Percentiles rank a stretch among this genome's conserved stretches.
Conservation (phyloP, 2,329 filamentous ascomycete genomes). For the Fusarium sp. region DNA sequence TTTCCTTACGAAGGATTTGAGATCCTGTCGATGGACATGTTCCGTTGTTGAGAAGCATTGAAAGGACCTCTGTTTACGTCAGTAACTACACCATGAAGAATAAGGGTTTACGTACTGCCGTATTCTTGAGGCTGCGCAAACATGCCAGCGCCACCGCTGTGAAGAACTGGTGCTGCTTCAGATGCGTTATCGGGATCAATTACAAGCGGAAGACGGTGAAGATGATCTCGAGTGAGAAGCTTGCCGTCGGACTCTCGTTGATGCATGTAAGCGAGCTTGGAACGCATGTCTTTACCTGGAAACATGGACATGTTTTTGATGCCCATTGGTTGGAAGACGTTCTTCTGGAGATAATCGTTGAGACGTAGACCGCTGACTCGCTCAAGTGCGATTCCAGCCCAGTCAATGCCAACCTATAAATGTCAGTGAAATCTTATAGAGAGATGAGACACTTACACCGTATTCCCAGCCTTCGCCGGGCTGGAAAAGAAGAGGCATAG, state of each 20-base stretch:
- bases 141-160: slow-evolving; percentile 71
- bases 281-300: slow-evolving; percentile 63
- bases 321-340: slow-evolving; percentile 61
- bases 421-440: neutral
- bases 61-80: slow-evolving; percentile 62
- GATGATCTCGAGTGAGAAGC: slow-evolving; percentile 59
- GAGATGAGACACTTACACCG: slow-evolving; percentile 53
- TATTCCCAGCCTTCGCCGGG: slow-evolving; percentile 73
- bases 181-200: slow-evolving; percentile 50
- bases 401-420: slow-evolving; percentile 61
- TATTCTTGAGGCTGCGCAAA: slow-evolving; percentile 72
- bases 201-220: slow-evolving; percentile 58
- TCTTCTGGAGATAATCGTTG: slow-evolving; percentile 60
- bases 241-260: slow-evolving; percentile 58
- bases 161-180: slow-evolving; percentile 59
- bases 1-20: slow-evolving; percentile 65
- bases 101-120: slow-evolving; percentile 56
- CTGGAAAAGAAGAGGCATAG: slow-evolving; percentile 67
- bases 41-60: slow-evolving; percentile 72
- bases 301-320: slow-evolving; percentile 66
- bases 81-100: neutral
- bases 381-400: slow-evolving; percentile 63
- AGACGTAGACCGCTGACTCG: slow-evolving; percentile 56
- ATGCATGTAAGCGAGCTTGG: slow-evolving; percentile 68
- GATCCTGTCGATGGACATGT: slow-evolving; percentile 65